Conservation (phyloP, 148 eudicot genomes). For the Vaccinium macrocarpon region DNA sequence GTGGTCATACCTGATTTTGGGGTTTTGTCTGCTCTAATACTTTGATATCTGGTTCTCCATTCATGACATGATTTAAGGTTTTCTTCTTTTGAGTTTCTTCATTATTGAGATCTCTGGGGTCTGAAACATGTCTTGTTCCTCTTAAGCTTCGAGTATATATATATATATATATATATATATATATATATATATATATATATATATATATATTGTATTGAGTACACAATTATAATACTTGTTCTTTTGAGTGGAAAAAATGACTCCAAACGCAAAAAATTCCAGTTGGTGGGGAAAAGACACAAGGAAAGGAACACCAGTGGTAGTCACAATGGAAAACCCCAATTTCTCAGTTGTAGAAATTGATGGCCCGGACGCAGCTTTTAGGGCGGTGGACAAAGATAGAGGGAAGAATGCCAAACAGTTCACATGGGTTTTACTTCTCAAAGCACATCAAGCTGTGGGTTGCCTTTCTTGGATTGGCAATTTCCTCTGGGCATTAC, state of each 20-base stretch:
- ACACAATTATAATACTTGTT: background rate
- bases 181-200: no score
- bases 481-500: slow-evolving; percentile 37
- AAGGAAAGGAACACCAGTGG: slow-evolving; percentile 52
- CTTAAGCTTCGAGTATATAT: background rate
- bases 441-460: slow-evolving; percentile 55
- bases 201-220: no score
- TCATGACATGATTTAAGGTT: slow-evolving; percentile 1
- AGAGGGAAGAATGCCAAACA: slow-evolving; percentile 54
- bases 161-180: no score
- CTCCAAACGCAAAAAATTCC: slow-evolving; percentile 13
- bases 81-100: slow-evolving; percentile 12
- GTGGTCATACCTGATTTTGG: background rate
- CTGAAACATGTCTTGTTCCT: slow-evolving; percentile 11
- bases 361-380: slow-evolving; percentile 43
- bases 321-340: slow-evolving; percentile 58
- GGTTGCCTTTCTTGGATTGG: slow-evolving; percentile 60
- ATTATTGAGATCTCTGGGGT: slow-evolving; percentile 8
- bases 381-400: slow-evolving; percentile 38
- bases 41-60: background rate
- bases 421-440: slow-evolving; percentile 56
- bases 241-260: slow-evolving; percentile 3
- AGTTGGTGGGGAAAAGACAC: slow-evolving; percentile 46
- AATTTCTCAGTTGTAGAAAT: slow-evolving; percentile 46
- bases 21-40: background rate